Conservation (phyloP, 768 basidiomycete genomes). For the Trametes maxima region DNA sequence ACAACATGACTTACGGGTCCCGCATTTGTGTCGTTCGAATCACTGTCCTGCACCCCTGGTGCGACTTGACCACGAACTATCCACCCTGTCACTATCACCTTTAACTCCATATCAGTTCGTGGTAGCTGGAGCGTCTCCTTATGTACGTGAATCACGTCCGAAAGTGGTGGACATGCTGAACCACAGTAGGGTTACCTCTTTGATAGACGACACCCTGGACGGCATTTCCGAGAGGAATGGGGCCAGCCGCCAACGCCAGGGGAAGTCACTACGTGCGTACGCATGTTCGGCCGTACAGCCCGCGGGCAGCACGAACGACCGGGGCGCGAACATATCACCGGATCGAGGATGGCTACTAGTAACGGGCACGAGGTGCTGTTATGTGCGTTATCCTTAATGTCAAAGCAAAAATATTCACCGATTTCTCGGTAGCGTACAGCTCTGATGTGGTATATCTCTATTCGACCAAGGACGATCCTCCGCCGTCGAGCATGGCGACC, state of each 20-base stretch:
- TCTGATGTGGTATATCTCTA: slow-evolving; percentile 74
- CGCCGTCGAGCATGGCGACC: slow-evolving; percentile 24
- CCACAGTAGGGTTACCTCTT: slow-evolving; percentile 71
- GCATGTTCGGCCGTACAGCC: slow-evolving; percentile 65
- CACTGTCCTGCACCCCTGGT: slow-evolving; percentile 76
- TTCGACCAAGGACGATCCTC: slow-evolving; percentile 68
- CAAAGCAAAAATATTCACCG: not conserved
- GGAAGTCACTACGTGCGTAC: slow-evolving; percentile 75
- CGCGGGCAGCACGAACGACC: slow-evolving; percentile 38
- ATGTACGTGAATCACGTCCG: slow-evolving; percentile 49
- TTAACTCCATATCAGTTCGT: slow-evolving; percentile 84
- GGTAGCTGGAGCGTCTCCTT: slow-evolving; percentile 79
- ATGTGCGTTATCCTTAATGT: not conserved
- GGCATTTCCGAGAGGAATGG: slow-evolving; percentile 68
- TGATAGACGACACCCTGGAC: slow-evolving; percentile 74
- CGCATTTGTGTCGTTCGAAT: slow-evolving; percentile 60
- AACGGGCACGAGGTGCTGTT: slow-evolving; percentile 74
- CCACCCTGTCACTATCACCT: slow-evolving; percentile 73
- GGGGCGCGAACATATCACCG: slow-evolving; percentile 68
- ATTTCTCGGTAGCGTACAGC: slow-evolving; percentile 57
- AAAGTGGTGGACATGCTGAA: slow-evolving; percentile 18
- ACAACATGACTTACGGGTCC: slow-evolving; percentile 80
- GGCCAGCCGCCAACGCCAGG: slow-evolving; percentile 53
- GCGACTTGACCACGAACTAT: slow-evolving; percentile 64
- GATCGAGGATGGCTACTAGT: slow-evolving; percentile 65